Evolutionary conservation across 352 stramenopile genomes (phyloP), one percentile per base, ranked within the genome.

Genomic region (Aphanomyces astaci): DNA sequence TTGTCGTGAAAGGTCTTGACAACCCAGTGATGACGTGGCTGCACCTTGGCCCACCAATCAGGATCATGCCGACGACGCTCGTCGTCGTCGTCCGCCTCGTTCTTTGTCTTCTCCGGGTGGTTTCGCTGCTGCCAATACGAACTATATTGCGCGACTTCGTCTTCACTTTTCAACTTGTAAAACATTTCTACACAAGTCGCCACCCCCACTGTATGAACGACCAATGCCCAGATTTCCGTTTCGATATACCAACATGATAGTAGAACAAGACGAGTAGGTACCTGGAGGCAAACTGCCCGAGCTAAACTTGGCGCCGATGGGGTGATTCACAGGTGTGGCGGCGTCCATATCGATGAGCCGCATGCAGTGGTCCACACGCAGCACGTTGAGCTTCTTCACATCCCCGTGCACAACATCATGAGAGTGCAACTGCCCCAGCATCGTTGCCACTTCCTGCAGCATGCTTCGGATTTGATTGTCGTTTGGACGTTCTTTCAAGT

Each of bases 291-390:
- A 33, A 10, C 39, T 36, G 2, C 65, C 65, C 10, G 64, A 60
- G 40, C 31, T 71, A 51, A 70, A 73, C 24, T 73, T 73, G 10
- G 28, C 40, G 13, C 36, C 48, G n/a, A 53, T 51, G 27, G 36
- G 53, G 2, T 74, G 25, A 10, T 51, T 19, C 2, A 39, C 28
- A 19, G 45, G 22, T 59, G 30, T 52, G 3, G 45, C 27, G 2
- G 70, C 43, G 24, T 74, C 70, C 66, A 74, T 27, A 32, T 74
- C 70, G 24, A 74, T 72, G 19, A 74, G 66, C 17, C 43, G 39
- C 30, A 73, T 25, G n/a, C 28, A 22, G 24, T 73, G 15, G 9
- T 63, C 25, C 5, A 73, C 32, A 19, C 70, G 66, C 13, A 74
- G 30, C 22, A 74, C 65, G 28, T 74, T 74, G 49, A 49, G 63